Evolutionary conservation across 2,329 filamentous ascomycete species (phyloP).

Genomic region (Kalmusia sp.): DNA sequence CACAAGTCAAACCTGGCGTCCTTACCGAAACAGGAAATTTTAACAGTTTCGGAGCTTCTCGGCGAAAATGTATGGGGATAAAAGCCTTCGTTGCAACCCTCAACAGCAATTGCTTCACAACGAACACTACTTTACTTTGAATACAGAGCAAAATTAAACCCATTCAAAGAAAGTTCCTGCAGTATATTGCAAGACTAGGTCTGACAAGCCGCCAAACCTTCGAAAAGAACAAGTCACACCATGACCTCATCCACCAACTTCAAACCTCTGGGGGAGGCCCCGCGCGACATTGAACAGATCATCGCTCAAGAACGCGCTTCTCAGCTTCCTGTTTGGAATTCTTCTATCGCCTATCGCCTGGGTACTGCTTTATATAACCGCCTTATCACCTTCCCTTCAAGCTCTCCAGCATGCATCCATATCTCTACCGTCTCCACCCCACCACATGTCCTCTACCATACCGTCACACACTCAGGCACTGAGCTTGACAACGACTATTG

Average conservation of each 20-base stretch:
- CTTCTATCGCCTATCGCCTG: slow-evolving; percentile 66
- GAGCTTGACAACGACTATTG: slow-evolving; percentile 74
- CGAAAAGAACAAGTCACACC: background rate
- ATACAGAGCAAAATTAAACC: no score
- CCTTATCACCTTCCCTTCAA: slow-evolving; percentile 56
- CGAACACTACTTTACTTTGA: no score
- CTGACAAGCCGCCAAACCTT: no score
- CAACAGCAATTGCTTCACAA: background rate
- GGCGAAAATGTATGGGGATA: background rate
- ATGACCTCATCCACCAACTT: background rate
- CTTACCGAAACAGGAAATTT: slow-evolving; percentile 1
- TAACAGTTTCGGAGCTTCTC: slow-evolving; percentile 5
- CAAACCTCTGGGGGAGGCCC: background rate
- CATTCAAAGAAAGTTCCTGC: no score
- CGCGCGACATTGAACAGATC: slow-evolving; percentile 39
- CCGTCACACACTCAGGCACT: slow-evolving; percentile 69
- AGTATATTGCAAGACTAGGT: no score
- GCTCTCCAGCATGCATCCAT: slow-evolving; percentile 65
- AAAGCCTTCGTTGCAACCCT: background rate
- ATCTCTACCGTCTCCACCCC: slow-evolving; percentile 62
- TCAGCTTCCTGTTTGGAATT: slow-evolving; percentile 61
- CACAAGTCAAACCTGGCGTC: no score
- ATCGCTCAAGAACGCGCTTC: slow-evolving; percentile 48
- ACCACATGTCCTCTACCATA: slow-evolving; percentile 70
- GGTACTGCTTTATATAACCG: slow-evolving; percentile 68